Base-by-base conservation (phyloP, 345 rosid species). In the Corchorus olitorius region DNA sequence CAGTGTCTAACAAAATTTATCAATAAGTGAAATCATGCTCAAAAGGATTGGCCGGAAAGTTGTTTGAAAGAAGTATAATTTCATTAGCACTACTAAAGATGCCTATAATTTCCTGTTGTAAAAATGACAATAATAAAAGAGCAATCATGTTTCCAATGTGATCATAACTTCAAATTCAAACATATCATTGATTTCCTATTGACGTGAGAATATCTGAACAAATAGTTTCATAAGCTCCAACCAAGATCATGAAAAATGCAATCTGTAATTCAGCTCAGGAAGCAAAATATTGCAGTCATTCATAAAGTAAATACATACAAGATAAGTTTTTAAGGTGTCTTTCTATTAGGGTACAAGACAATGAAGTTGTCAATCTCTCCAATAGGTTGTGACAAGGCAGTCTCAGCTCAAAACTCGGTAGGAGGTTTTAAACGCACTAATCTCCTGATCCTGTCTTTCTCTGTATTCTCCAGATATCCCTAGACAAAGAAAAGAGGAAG, bases 381-480 rank as follows among this genome's bases (percentile, higher is more conserved):
- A 49, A 61, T 19, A 49, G 41, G 55, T 7, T 4, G 68, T 5
- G 16, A 65, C 52, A 62, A 55, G 7, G 39, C 22, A 68, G 66
- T 37, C 68, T n/a, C 52, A 49, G 16, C 34, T 91, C 86, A 96
- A 79, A 87, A 79, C 76, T 92, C 99, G 0, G 90, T 87, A 0
- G 98, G 99, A 84, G 99, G 97, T 78, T 94, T 96, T 81, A 92
- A 77, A 76, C 97, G 89, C 49, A 87, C 74, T 56, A 92, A 82
- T 77, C 98, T 92, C 79, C 87, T 92, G 83, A 96, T 89, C 83
- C 97, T 84, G 53, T 96, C 98, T 75, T 85, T 93, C 65, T 96
- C 99, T 0, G 95, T 85, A 81, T 92, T 91, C 89, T 94, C 98
- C 76, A 96, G 88, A 84, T 84, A 83, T 58, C 95, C 95, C 95